These are phyloP conservation scores for Lactarius hengduanensis DNA, from an alignment of 768 basidiomycete species.

Conservation along the genomic window DNA sequence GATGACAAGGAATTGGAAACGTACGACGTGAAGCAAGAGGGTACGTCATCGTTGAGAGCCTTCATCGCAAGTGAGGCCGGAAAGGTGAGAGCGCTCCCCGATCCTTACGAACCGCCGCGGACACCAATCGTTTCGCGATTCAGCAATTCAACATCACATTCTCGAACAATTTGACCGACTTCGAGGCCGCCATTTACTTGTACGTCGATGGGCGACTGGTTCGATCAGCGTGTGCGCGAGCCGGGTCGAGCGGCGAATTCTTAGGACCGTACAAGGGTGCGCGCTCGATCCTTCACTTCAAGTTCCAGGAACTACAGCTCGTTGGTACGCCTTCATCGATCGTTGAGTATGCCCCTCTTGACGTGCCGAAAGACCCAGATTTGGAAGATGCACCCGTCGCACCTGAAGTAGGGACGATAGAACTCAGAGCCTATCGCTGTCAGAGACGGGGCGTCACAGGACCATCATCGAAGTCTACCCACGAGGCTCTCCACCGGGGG, in stretches of 20 bases:
- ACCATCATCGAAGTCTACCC: too few relatives aligned
- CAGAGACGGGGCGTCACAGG: background rate
- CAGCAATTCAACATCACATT: constrained; percentile 11
- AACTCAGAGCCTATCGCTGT: constrained; percentile 19
- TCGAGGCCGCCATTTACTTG: background rate
- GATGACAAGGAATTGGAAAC: constrained; percentile 8
- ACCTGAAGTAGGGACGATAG: constrained; percentile 19
- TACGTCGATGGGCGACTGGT: constrained; percentile 11
- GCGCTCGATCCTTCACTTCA: constrained; percentile 9
- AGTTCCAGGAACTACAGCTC: constrained; percentile 20
- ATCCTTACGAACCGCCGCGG: too few relatives aligned
- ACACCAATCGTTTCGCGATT: background rate
- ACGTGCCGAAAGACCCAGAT: constrained; percentile 14
- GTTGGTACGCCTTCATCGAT: constrained; percentile 11
- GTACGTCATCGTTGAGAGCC: background rate
- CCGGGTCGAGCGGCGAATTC: background rate
- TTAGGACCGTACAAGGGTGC: background rate
- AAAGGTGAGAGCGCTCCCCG: constrained; percentile 3
- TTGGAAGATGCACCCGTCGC: constrained; percentile 15
- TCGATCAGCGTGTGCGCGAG: background rate
- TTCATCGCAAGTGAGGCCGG: constrained; percentile 20
- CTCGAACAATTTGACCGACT: background rate
- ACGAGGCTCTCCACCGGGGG: background rate
- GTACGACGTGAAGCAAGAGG: constrained; percentile 1
- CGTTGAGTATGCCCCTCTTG: background rate